Percentiles rank a stretch among this genome's conserved stretches.
phyloP scores from a whole-genome alignment of 2,329 filamentous ascomycete genomes.

The Didymella arachidicola region DNA sequence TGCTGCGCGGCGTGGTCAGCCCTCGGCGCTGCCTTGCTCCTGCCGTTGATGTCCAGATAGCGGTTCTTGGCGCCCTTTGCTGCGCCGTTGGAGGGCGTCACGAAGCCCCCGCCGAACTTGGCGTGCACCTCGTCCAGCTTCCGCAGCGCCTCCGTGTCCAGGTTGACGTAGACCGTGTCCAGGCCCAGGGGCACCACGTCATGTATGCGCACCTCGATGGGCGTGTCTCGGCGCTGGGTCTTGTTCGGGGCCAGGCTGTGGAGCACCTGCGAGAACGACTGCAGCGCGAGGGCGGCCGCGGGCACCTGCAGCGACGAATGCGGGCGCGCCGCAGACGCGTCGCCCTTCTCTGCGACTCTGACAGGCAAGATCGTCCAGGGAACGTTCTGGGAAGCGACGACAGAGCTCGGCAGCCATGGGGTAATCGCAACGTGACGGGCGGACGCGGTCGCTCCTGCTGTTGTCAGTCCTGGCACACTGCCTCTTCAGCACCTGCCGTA shows the following conservation, averaged over 20 bases:
- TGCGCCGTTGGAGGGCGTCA: slow-evolving; percentile 44
- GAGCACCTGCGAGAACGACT: slow-evolving; percentile 78
- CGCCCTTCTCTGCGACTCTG: slow-evolving; percentile 51
- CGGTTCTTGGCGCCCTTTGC: slow-evolving; percentile 41
- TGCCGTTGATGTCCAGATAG: slow-evolving; percentile 50
- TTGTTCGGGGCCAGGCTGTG: slow-evolving; percentile 79
- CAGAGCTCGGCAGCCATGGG: slow-evolving; percentile 70
- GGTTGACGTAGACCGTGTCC: slow-evolving; percentile 84
- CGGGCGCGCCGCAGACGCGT: slow-evolving; percentile 55
- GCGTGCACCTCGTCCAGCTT: slow-evolving; percentile 84
- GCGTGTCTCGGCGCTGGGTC: slow-evolving; percentile 74
- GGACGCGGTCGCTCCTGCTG: slow-evolving; percentile 14
- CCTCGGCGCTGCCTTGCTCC: slow-evolving; percentile 25
- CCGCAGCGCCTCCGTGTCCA: slow-evolving; percentile 81
- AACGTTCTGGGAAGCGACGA: slow-evolving; percentile 63
- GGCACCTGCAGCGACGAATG: slow-evolving; percentile 83
- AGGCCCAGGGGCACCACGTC: slow-evolving; percentile 81
- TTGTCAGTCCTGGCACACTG: neutral
- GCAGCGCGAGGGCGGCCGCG: slow-evolving; percentile 73
- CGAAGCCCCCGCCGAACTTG: slow-evolving; percentile 75
- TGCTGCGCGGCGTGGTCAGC: slow-evolving; percentile 42
- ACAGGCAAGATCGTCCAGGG: slow-evolving; percentile 89
- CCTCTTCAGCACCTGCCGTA: neutral
- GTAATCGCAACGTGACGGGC: slow-evolving; percentile 73
- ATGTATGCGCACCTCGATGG: slow-evolving; percentile 83